phyloP scores from a whole-genome alignment of 1,284 basidiomycete genomes.

The Ustilago trichophora region DNA sequence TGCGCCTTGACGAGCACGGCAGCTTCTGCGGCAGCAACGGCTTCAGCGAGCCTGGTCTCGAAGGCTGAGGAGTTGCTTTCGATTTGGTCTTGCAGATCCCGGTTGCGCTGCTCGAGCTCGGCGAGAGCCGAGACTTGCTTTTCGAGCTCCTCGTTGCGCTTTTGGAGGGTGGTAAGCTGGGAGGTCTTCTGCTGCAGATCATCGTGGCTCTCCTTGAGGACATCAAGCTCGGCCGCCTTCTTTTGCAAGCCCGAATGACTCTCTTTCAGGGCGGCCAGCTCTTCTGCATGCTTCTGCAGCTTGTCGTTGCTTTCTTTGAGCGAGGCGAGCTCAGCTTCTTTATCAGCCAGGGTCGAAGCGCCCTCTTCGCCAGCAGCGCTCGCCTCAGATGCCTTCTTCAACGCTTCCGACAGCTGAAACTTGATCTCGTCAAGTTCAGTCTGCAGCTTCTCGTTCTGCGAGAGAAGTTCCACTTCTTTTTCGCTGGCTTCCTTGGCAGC shows the following conservation, averaged over 20 bases:
- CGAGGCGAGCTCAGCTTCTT: conserved; percentile 26
- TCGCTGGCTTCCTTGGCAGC: conserved; percentile 23
- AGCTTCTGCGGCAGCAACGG: conserved; percentile 46
- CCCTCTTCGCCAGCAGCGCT: conserved; percentile 20
- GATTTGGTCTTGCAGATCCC: conserved; percentile 13
- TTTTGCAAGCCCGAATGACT: conserved; percentile 5
- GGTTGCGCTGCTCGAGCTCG: conserved; percentile 10
- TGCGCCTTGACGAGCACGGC: conserved; percentile 29
- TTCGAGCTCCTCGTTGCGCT: conserved; percentile 19
- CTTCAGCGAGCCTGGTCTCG: conserved; percentile 30
- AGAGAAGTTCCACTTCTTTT: conserved; percentile 6
- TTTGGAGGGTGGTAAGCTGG: conserved; percentile 4
- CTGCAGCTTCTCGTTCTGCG: conserved; percentile 25
- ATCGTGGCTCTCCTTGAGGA: conserved; percentile 13
- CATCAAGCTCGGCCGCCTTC: not conserved
- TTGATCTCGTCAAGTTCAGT: conserved; percentile 21
- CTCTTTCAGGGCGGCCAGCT: conserved; percentile 3
- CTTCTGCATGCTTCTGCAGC: conserved; percentile 8
- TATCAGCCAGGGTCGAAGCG: conserved; percentile 25
- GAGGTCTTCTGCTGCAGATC: conserved; percentile 13
- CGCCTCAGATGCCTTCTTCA: conserved; percentile 19
- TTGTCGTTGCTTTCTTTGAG: conserved; percentile 4
- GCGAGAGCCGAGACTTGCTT: conserved; percentile 1
- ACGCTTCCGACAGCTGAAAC: conserved; percentile 15
- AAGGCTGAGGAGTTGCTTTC: conserved; percentile 17